Base-by-base conservation (phyloP, 2,329 filamentous ascomycete species). In the Proliferodiscus dingleyae region DNA sequence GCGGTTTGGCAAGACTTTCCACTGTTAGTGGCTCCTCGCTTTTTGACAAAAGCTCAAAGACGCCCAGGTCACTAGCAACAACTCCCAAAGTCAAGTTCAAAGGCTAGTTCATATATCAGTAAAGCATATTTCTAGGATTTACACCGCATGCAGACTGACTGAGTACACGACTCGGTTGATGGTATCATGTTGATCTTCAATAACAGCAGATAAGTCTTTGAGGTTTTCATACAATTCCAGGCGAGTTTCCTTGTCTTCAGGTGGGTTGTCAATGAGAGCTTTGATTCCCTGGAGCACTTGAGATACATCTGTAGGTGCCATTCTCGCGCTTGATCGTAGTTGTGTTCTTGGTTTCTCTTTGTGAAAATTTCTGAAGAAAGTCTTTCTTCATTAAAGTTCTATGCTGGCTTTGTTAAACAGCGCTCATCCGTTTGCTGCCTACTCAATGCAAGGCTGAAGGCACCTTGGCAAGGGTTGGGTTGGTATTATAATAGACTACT, bases 61-160 rank as follows among this genome's bases (percentile, higher is more conserved):
- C 5, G n/a, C 21, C 15, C 10, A 43, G 34, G 11, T 47, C 28
- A 19, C 24, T 36, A 4, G 38, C 38, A 10, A 46, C 32, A 30
- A 29, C 10, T 32, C 13, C 38, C 15, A 41, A 30, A 4, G 38
- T 42, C 16, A 46, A 37, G 26, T 42, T 41, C 37, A 32, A 36
- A 29, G 33, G 24, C 33, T 23, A 15, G 11, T 8, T 37, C 11
- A 16, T 21, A 13, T 28, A 13, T 28, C 21, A 37, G 8, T 26
- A 13, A 4, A 13, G 13, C n/a, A n/a, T n/a, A 21, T 6, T 2
- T 19, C 15, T 21, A 13, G 7, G 23, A 2, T 7, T 16, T 28
- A 24, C 21, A 16, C 5, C 19, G 11, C 37, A 40, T n/a, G 15
- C 11, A 37, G n/a, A 37, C 24, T 38, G 9, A 44, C 42, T 8